Base-by-base conservation (phyloP, 176 grass and related monocot species). In the Lolium perenne region DNA sequence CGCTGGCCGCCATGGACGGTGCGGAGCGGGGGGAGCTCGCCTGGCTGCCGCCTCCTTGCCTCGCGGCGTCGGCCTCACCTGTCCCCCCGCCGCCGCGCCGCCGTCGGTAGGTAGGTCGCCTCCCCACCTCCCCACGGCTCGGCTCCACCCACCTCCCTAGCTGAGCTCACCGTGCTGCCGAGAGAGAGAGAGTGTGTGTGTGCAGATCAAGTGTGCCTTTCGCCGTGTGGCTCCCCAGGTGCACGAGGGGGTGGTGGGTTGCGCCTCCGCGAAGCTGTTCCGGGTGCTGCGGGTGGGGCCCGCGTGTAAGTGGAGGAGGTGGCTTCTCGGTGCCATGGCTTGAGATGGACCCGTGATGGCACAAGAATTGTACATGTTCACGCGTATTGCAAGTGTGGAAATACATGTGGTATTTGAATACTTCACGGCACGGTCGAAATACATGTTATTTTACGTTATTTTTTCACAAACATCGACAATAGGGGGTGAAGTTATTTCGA, bases 1-100 rank as follows among this genome's bases (percentile, higher is more conserved):
- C 89, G 75, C n/a, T 87, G 14, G 89, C 75, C 58, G 89, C 85
- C 89, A 87, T 91, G 45, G 10, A 63, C 63, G 60, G 76, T 3
- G n/a, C 68, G 60, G 76, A 3, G 26, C 68, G 43, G 77, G 53
- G 32, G 17, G 59, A 85, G 67, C 14, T 81, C 69, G 46, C 35
- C 75, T 72, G 23, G 76, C 49, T 32, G 26, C 70, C 14, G 25
- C 48, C 23, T 56, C 74, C n/a, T 35, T 8, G 2, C n/a, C 49
- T 57, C n/a, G 18, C 18, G 35, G 50, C 15, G 1, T 7, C 45
- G 38, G 62, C 29, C 43, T 32, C 45, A 3, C 47, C 47, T 53
- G 72, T 9, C 47, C 48, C 49, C 38, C 49, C 38, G 23, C 45
- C 88, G 21, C 46, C 47, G 16, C 32, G 21, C 51, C 88, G 23